These are phyloP conservation scores for Rasamsonia emersonii DNA, from an alignment of 2,329 filamentous ascomycete species.

Conservation along the genomic window DNA sequence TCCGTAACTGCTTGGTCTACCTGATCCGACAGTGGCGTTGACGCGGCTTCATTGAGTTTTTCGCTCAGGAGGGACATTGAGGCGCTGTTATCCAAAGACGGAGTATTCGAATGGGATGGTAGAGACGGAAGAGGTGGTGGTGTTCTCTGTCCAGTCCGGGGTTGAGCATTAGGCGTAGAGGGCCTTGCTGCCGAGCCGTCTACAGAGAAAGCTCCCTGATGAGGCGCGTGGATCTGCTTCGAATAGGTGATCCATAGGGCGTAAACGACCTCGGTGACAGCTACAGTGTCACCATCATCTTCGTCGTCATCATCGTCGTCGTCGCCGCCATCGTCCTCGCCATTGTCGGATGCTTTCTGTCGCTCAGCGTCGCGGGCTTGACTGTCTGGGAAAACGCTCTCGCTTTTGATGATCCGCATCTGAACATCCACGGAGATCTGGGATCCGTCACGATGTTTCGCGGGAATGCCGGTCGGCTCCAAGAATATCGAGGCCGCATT, in stretches of 20 bases:
- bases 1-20: conserved; percentile 29
- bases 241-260: conserved; percentile 98
- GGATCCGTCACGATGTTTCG: conserved; percentile 80
- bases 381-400: conserved; percentile 53
- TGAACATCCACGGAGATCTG: conserved; percentile 93
- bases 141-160: conserved; percentile 63
- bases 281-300: conserved; percentile 20
- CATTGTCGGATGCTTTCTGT: conserved; percentile 46
- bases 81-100: conserved; percentile 26
- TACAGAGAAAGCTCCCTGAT: conserved; percentile 50
- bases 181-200: conserved; percentile 48
- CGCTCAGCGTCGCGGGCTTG: conserved; percentile 59
- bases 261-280: conserved; percentile 74
- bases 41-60: conserved; percentile 43
- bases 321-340: conserved; percentile 21
- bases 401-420: conserved; percentile 90
- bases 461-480: conserved; percentile 73
- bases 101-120: conserved; percentile 15
- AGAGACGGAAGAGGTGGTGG: conserved; percentile 22
- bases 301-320: conserved; percentile 27
- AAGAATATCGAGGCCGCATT: conserved; percentile 74
- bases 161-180: conserved; percentile 64
- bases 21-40: conserved; percentile 35
- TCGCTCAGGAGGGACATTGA: conserved; percentile 42
- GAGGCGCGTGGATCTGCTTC: conserved; percentile 73